These are phyloP conservation scores for Ulmus americana DNA, from an alignment of 331 rosid genomes.

Conservation along the genomic window DNA sequence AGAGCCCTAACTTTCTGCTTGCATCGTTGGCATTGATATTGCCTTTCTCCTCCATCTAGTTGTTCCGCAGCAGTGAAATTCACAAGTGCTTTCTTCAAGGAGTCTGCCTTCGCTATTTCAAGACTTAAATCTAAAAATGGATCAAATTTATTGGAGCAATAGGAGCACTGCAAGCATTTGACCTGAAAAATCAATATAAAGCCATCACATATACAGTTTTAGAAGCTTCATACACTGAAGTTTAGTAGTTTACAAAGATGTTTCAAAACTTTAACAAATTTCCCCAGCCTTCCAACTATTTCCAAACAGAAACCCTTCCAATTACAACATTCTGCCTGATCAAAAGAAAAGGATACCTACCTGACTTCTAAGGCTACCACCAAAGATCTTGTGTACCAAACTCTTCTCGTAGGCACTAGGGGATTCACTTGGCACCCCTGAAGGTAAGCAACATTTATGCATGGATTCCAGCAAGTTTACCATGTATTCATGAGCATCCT, in stretches of 20 bases:
- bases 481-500: conserved; percentile 99
- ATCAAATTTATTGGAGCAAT: conserved; percentile 79
- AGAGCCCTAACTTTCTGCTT: conserved; percentile 87
- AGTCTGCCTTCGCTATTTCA: conserved; percentile 81
- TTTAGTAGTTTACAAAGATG: too few relatives aligned
- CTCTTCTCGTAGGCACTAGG: conserved; percentile 92
- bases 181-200: conserved; percentile 47
- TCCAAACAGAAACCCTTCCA: background rate
- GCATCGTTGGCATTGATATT: conserved; percentile 85
- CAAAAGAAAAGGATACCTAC: conserved; percentile 29
- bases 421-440: conserved; percentile 90
- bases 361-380: conserved; percentile 93
- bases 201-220: background rate
- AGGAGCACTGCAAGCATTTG: conserved; percentile 75
- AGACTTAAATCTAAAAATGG: conserved; percentile 94
- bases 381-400: conserved; percentile 90
- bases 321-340: background rate
- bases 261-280: background rate
- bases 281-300: background rate
- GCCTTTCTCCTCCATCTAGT: conserved; percentile 90
- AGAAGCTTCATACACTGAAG: background rate
- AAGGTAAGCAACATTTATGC: conserved; percentile 95
- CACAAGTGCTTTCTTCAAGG: conserved; percentile 68
- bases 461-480: conserved; percentile 93
- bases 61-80: conserved; percentile 77